phyloP scores from a whole-genome alignment of 2,329 filamentous ascomycete genomes.

The Aspergillus sp. region DNA sequence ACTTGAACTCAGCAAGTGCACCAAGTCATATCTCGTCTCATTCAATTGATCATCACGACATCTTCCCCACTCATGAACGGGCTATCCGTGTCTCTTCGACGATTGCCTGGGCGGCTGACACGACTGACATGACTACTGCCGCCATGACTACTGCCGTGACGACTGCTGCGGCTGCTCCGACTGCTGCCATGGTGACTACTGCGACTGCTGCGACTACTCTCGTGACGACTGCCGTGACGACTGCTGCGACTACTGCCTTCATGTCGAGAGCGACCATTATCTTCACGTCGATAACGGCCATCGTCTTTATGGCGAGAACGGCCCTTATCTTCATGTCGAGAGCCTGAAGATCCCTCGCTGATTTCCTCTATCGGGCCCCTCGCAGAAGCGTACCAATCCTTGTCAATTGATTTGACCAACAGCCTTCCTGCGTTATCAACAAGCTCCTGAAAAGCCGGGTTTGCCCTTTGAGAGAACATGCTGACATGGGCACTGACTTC shows the following conservation, averaged over 20 bases:
- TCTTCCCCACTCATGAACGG: slow-evolving; percentile 29
- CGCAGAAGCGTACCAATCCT: slow-evolving; percentile 32
- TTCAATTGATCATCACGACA: slow-evolving; percentile 26
- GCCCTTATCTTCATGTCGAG: no score
- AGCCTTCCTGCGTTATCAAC: slow-evolving; percentile 32
- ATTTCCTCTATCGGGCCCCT: slow-evolving; percentile 15
- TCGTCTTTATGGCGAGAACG: no score
- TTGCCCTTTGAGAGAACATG: slow-evolving; percentile 42
- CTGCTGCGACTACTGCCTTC: no score
- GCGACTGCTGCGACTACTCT: no score
- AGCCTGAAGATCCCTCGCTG: slow-evolving; percentile 5
- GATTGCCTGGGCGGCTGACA: slow-evolving; percentile 3
- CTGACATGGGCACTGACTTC: slow-evolving; percentile 71
- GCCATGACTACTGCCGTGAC: no score
- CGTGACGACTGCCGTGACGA: no score
- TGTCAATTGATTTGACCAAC: slow-evolving; percentile 35
- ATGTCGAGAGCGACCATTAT: no score
- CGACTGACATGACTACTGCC: no score
- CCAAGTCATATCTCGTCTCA: slow-evolving; percentile 5
- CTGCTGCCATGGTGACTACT: no score
- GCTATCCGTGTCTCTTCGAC: slow-evolving; percentile 11
- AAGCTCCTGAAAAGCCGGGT: slow-evolving; percentile 39
- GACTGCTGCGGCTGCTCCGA: no score
- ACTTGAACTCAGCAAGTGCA: no score
- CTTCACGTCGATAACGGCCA: no score